Conservation (phyloP, 2,329 filamentous ascomycete genomes). For the Chrysosporium keratinophilum region DNA sequence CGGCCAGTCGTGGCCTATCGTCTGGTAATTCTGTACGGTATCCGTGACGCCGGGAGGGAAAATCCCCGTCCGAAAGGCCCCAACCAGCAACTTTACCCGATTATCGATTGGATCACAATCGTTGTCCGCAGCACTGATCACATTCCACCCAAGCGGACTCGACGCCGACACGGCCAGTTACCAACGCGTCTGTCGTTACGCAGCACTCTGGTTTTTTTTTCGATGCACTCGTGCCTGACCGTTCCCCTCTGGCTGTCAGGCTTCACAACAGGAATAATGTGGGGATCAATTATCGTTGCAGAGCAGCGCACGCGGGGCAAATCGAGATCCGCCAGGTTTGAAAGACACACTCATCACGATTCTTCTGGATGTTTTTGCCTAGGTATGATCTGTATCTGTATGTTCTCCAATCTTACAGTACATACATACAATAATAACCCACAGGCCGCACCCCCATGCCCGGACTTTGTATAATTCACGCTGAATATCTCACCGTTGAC, state of each 20-base stretch:
- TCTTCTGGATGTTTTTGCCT: too few species aligned
- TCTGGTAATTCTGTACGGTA: neutral
- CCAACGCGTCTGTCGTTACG: constrained; percentile 1
- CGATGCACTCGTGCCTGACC: constrained; percentile 11
- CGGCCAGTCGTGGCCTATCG: neutral
- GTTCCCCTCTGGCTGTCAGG: constrained; percentile 1
- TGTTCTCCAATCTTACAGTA: too few species aligned
- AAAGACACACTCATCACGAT: neutral
- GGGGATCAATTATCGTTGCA: constrained; percentile 1
- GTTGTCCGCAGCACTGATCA: constrained; percentile 2
- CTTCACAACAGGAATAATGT: constrained; percentile 3
- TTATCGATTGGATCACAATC: neutral
- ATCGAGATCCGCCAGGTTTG: neutral
- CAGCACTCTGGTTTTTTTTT: neutral
- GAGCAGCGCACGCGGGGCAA: constrained; percentile 3
- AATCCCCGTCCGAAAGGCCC: neutral
- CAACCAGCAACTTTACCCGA: constrained; percentile 3
- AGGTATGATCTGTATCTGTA: too few species aligned
- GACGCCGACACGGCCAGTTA: neutral
- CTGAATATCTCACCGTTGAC: neutral
- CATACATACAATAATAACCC: too few species aligned
- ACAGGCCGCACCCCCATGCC: neutral
- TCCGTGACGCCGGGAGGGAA: neutral
- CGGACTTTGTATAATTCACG: neutral
- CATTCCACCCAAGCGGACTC: neutral